These are phyloP conservation scores for Byssoonygena ceratinophila DNA, from an alignment of 2,329 filamentous ascomycete genomes.

Conservation along the genomic window DNA sequence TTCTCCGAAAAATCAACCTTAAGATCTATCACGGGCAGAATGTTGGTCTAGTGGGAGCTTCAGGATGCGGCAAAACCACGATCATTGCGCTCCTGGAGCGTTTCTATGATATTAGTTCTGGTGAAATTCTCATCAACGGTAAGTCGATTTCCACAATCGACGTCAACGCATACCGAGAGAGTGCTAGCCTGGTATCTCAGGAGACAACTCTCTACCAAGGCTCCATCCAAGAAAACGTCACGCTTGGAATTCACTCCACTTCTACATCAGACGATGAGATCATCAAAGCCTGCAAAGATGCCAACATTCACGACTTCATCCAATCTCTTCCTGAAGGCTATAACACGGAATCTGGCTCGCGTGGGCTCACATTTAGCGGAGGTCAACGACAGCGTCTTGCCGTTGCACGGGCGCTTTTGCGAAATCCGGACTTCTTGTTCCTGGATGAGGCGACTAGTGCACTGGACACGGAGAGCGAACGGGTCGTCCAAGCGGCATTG, in stretches of 20 bases:
- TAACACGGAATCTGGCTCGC: slow-evolving; percentile 27
- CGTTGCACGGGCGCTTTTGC: slow-evolving; percentile 35
- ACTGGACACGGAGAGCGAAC: slow-evolving; percentile 32
- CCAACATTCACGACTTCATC: slow-evolving; percentile 33
- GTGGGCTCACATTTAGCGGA: slow-evolving; percentile 27
- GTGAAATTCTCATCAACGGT: slow-evolving; percentile 55
- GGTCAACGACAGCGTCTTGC: slow-evolving; percentile 37
- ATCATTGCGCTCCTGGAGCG: slow-evolving; percentile 52
- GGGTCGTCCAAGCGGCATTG: slow-evolving; percentile 25
- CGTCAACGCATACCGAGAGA: slow-evolving; percentile 51
- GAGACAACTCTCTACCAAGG: slow-evolving; percentile 63
- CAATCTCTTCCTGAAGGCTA: slow-evolving; percentile 31
- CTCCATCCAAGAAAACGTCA: slow-evolving; percentile 58
- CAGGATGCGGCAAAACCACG: slow-evolving; percentile 55
- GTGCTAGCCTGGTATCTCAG: slow-evolving; percentile 62
- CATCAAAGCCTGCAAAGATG: slow-evolving; percentile 27
- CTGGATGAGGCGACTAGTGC: slow-evolving; percentile 38
- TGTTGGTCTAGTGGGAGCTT: slow-evolving; percentile 47
- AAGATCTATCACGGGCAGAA: slow-evolving; percentile 41
- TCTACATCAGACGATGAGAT: slow-evolving; percentile 25
- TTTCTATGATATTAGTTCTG: slow-evolving; percentile 59
- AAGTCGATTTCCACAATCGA: slow-evolving; percentile 50
- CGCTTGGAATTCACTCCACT: slow-evolving; percentile 41
- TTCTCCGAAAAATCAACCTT: slow-evolving; percentile 25
- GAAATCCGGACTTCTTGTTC: slow-evolving; percentile 31